These are phyloP conservation scores for Ophiostoma novo-ulmi DNA, from an alignment of 2,329 filamentous ascomycete genomes.

Conservation along the genomic window DNA sequence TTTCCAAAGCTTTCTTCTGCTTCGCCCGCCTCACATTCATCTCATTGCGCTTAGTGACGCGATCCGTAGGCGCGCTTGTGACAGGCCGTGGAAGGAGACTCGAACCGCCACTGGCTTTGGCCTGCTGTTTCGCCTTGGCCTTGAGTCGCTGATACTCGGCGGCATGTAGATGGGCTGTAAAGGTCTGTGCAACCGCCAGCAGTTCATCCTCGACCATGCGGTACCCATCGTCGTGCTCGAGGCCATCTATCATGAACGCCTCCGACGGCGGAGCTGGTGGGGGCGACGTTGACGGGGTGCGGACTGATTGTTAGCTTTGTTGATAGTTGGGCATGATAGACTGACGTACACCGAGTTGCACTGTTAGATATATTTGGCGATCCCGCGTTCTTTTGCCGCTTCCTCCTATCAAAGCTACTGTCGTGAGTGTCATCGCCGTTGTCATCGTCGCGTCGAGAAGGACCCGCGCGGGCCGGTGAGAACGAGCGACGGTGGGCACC, in stretches of 20 bases:
- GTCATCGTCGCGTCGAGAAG: not conserved
- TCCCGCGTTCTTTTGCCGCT: not conserved
- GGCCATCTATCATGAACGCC: constrained; percentile 56
- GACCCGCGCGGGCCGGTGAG: constrained; percentile 2
- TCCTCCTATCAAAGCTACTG: not conserved
- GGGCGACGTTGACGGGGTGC: constrained; percentile 34
- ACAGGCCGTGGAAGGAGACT: constrained; percentile 48
- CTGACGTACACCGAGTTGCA: not conserved
- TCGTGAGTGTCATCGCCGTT: not conserved
- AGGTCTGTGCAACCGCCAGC: constrained; percentile 58
- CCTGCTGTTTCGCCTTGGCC: constrained; percentile 42
- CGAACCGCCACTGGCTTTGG: not conserved
- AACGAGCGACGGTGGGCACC: not conserved
- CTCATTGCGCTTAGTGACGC: constrained; percentile 32
- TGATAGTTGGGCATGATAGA: not conserved
- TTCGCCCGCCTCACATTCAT: constrained; percentile 36
- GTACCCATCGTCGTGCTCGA: constrained; percentile 64
- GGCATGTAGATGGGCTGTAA: constrained; percentile 71
- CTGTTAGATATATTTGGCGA: not conserved
- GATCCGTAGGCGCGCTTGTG: constrained; percentile 38
- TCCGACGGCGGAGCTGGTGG: constrained; percentile 32
- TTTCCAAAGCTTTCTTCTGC: constrained; percentile 34
- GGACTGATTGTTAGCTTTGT: constrained; percentile 23
- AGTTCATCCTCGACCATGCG: constrained; percentile 86
- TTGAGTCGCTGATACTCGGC: constrained; percentile 69